Percentiles rank a stretch among this genome's conserved stretches.
Evolutionary conservation across 306 rosid genomes (phyloP).

Genomic region (Cicer pinnatifidum): DNA sequence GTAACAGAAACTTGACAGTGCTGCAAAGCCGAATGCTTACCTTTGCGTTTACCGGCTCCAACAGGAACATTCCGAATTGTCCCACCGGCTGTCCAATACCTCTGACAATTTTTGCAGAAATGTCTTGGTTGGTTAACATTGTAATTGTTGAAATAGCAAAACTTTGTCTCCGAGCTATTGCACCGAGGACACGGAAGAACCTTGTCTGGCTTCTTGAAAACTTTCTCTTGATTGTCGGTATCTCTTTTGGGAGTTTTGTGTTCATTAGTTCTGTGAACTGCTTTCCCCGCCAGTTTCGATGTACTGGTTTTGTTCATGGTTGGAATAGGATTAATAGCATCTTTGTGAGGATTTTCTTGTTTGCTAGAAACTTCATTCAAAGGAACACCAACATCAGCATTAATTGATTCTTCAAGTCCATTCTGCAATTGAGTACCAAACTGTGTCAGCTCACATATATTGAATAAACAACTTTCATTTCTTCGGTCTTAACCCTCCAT

Average conservation of each 20-base stretch:
- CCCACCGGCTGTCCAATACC: conserved; percentile 84
- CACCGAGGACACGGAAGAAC: conserved; percentile 71
- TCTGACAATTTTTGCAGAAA: conserved; percentile 69
- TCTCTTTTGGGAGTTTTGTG: conserved; percentile 42
- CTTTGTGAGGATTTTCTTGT: conserved; percentile 31
- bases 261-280: conserved; percentile 42
- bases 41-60: conserved; percentile 69
- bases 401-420: conserved; percentile 41
- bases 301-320: conserved; percentile 14
- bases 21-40: conserved; percentile 48
- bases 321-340: conserved; percentile 16
- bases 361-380: conserved; percentile 28
- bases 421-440: conserved; percentile 48
- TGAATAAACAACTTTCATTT: background rate
- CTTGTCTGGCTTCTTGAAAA: conserved; percentile 59
- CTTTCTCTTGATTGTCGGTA: conserved; percentile 50
- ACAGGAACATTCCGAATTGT: conserved; percentile 66
- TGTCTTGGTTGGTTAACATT: conserved; percentile 72
- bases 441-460: conserved; percentile 31
- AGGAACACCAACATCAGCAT: conserved; percentile 39
- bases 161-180: conserved; percentile 66
- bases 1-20: conserved; percentile 37
- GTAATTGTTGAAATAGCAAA: conserved; percentile 72
- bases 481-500: no score
- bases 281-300: conserved; percentile 33